Evolutionary conservation across 2,329 filamentous ascomycete species (phyloP).

Genomic region (Lachnellula arida): DNA sequence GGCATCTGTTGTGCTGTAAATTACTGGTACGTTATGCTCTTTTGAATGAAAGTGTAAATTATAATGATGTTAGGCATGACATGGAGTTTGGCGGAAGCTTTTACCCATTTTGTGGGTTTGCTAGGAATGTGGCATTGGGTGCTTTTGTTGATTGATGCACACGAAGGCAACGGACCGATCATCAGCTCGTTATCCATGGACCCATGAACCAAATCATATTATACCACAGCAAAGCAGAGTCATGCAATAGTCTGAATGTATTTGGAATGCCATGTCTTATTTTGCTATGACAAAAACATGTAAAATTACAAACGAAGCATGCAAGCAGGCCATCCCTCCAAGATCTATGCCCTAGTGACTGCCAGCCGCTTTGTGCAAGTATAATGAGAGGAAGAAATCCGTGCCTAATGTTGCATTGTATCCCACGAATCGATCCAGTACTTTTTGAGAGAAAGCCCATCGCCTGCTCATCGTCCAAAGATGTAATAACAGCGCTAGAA

Average conservation of each 20-base stretch:
- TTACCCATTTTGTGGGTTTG: slow-evolving; percentile 45
- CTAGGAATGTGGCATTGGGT: slow-evolving; percentile 17
- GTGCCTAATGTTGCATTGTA: slow-evolving; percentile 10
- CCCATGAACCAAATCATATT: background rate
- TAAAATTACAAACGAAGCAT: slow-evolving; percentile 25
- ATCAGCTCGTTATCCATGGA: no score
- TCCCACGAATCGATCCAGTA: slow-evolving; percentile 13
- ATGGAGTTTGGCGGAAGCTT: slow-evolving; percentile 70
- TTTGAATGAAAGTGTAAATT: background rate
- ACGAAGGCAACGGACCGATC: no score
- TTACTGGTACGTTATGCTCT: slow-evolving; percentile 57
- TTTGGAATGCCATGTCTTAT: slow-evolving; percentile 10
- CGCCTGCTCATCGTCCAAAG: slow-evolving; percentile 5
- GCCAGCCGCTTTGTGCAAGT: slow-evolving; percentile 7
- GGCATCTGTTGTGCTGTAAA: slow-evolving; percentile 75
- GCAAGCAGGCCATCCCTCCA: slow-evolving; percentile 11
- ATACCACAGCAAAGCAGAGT: background rate
- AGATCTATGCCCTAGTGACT: slow-evolving; percentile 16
- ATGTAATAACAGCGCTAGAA: slow-evolving; percentile 2
- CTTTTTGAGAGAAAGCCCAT: slow-evolving; percentile 18
- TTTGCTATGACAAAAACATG: slow-evolving; percentile 17
- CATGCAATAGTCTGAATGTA: background rate
- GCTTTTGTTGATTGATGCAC: background rate
- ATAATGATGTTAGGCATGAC: slow-evolving; percentile 57
- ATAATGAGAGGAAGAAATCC: slow-evolving; percentile 5